These are phyloP conservation scores for Pyrenophora teres DNA, from an alignment of 2,329 filamentous ascomycete species.

Conservation along the genomic window DNA sequence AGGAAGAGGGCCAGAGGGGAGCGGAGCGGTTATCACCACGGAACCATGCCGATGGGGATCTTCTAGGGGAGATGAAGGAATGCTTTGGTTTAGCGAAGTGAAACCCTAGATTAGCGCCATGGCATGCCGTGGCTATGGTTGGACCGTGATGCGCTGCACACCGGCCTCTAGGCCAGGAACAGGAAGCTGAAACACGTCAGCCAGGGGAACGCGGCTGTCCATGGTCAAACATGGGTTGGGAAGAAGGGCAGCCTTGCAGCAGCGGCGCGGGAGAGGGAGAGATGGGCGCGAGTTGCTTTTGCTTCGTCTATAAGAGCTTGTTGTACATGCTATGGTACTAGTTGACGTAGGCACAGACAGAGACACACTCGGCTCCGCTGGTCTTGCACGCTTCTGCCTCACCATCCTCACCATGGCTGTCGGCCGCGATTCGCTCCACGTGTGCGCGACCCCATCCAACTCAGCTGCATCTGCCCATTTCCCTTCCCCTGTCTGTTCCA, in stretches of 20 bases:
- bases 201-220: conserved; percentile 26
- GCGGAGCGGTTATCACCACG: conserved; percentile 36
- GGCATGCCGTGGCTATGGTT: conserved; percentile 24
- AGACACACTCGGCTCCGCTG: too few relatives aligned
- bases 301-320: too few relatives aligned
- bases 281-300: too few relatives aligned
- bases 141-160: conserved; percentile 19
- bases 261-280: too few relatives aligned
- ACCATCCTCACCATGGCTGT: not conserved
- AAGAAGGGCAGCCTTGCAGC: too few relatives aligned
- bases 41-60: conserved; percentile 25
- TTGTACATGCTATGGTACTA: too few relatives aligned
- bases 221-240: not conserved
- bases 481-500: not conserved
- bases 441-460: not conserved
- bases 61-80: conserved; percentile 47
- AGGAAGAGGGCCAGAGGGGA: conserved; percentile 21
- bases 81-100: conserved; percentile 43
- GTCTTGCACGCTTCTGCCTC: too few relatives aligned
- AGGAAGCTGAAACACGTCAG: conserved; percentile 40
- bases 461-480: too few relatives aligned
- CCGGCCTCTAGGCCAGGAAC: conserved; percentile 30
- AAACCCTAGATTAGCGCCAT: conserved; percentile 38
- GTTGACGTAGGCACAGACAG: too few relatives aligned
- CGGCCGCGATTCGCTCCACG: conserved; percentile 10